These are phyloP conservation scores for Sphagnum fallax DNA, from an alignment of 228 moss, liverwort and hornwort genomes.

Conservation along the genomic window DNA sequence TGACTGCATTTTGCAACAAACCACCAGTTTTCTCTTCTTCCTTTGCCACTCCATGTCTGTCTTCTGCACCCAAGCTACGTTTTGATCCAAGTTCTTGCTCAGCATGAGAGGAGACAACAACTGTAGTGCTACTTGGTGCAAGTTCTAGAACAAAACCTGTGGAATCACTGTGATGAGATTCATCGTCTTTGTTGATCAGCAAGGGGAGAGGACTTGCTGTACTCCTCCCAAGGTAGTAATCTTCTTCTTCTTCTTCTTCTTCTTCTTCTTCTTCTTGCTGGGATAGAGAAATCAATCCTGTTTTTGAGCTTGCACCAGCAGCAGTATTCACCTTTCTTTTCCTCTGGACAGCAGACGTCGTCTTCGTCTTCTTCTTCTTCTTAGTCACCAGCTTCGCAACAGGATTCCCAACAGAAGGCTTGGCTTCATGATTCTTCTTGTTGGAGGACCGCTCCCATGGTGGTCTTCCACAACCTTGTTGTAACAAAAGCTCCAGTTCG, in stretches of 20 bases:
- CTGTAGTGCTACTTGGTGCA: background rate
- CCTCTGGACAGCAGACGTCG: constrained; percentile 1
- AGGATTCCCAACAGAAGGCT: too few species aligned
- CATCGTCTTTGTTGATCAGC: constrained; percentile 16
- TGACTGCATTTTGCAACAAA: constrained; percentile 11
- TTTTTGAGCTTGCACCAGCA: constrained; percentile 12
- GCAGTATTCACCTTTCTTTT: background rate
- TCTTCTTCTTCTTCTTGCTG: background rate
- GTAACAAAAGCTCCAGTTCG: too few species aligned
- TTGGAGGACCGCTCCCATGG: too few species aligned
- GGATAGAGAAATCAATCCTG: background rate
- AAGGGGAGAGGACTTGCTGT: constrained; percentile 39
- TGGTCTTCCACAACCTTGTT: too few species aligned
- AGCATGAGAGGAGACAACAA: constrained; percentile 10
- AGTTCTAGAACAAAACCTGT: constrained; percentile 22
- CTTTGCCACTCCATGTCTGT: background rate
- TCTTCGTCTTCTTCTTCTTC: constrained; percentile 15
- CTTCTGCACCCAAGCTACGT: background rate
- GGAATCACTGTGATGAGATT: constrained; percentile 22
- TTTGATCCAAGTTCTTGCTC: constrained; percentile 18
- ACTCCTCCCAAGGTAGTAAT: constrained; percentile 10
- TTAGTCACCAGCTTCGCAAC: constrained; percentile 16
- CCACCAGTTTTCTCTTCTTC: background rate
- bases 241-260: constrained; percentile 5
- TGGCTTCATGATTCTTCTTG: too few species aligned